Evolutionary conservation across 371 early-diverging fungal genomes (phyloP).

Genomic region (Zopfochytrium polystomum): DNA sequence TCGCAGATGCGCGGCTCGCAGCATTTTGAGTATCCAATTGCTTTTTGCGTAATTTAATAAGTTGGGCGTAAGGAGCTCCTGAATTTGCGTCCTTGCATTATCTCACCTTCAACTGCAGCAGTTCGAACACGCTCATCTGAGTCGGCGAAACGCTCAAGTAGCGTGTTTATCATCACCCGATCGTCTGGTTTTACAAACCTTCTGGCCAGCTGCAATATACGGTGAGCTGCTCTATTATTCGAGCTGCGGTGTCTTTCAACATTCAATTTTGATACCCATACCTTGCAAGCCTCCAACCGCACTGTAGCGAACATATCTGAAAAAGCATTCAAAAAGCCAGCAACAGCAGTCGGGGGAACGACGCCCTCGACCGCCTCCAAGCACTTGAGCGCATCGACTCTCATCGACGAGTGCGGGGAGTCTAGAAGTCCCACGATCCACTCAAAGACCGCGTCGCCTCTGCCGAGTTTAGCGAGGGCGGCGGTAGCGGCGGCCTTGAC

Average conservation of each 20-base stretch:
- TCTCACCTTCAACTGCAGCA: slow-evolving; percentile 43
- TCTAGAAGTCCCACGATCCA: slow-evolving; percentile 34
- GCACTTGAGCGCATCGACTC: slow-evolving; percentile 39
- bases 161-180: slow-evolving; percentile 29
- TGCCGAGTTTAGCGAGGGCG: slow-evolving; percentile 27
- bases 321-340: slow-evolving; percentile 29
- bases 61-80: not conserved
- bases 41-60: slow-evolving; percentile 12
- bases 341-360: slow-evolving; percentile 23
- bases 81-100: not conserved
- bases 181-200: slow-evolving; percentile 32
- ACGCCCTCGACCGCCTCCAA: slow-evolving; percentile 26
- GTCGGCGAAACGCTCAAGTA: slow-evolving; percentile 37
- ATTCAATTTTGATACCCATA: not conserved
- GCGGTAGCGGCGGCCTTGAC: slow-evolving; percentile 36
- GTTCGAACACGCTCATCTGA: slow-evolving; percentile 36
- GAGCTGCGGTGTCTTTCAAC: not conserved
- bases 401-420: slow-evolving; percentile 33
- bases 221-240: too few species aligned
- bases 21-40: slow-evolving; percentile 33
- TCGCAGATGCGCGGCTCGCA: slow-evolving; percentile 38
- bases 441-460: slow-evolving; percentile 35
- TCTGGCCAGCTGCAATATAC: slow-evolving; percentile 15
- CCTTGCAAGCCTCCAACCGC: slow-evolving; percentile 47
- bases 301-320: slow-evolving; percentile 40